Base-by-base conservation (phyloP, 2,329 filamentous ascomycete species). In the Fusarium algeriense region DNA sequence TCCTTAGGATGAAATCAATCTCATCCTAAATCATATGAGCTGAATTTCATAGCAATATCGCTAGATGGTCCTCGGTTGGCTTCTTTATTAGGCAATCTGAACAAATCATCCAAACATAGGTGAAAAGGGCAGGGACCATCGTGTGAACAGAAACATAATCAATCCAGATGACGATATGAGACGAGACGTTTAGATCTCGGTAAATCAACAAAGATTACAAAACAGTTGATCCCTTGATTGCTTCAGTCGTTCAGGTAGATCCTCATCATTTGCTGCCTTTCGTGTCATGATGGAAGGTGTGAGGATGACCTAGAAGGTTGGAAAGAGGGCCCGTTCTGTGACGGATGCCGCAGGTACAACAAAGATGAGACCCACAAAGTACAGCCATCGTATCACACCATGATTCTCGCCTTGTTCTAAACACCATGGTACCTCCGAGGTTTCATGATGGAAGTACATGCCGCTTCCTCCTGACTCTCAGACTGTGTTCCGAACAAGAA, bases 271-370 rank as follows among this genome's bases (percentile, higher is more conserved):
- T 35, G 20, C 52, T 26, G 26, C 58, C 23, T 46, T 38, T 65
- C 53, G 32, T 70, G 40, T 48, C 41, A 68, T 68, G 58, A 68
- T 52, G 35, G 44, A 30, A 60, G 38, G 41, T 46, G 53, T 43
- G 61, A 66, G 41, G 30, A 60, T 53, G 63, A 49, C 60, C 60
- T 65, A 32, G 34, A 45, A 60, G 41, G 28, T 23, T 23, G 35
- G 37, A 28, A 28, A 34, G 55, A 60, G 64, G 52, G 35, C 60
- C 59, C 43, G 48, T 67, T 64, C 45, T 62, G 59, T 60, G 57
- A 61, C 48, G 38, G 49, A 43, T 63, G 57, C 65, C 41, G 37
- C 34, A 52, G 63, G 32, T 70, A 70, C 67, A 54, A 55, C 14
- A 10, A 26, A 40, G n/a, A 23, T 14, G 38, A 26, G 49, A n/a